Conservation (phyloP, 2,329 filamentous ascomycete species). For the Lasiodiplodia sp. region DNA sequence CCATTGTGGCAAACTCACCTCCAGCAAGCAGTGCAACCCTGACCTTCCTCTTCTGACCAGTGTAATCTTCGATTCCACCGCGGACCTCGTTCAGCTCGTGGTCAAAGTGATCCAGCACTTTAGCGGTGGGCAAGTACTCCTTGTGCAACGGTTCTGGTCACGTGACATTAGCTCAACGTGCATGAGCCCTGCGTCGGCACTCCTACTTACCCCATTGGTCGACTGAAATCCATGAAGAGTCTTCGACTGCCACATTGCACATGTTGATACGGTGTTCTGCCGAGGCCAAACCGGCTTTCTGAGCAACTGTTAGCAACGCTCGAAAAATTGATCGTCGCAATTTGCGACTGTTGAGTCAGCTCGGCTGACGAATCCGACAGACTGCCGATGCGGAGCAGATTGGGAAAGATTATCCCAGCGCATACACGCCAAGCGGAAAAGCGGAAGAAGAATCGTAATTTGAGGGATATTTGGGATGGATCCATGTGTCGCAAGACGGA, state of each 20-base stretch:
- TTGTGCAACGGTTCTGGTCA: conserved; percentile 85
- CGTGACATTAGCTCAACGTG: conserved; percentile 18
- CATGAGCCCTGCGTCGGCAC: neutral
- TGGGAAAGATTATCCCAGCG: neutral
- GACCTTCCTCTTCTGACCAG: conserved; percentile 71
- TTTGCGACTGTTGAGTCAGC: conserved; percentile 21
- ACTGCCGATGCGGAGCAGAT: conserved; percentile 18
- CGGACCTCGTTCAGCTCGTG: conserved; percentile 83
- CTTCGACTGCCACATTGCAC: conserved; percentile 82
- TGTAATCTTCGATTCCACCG: conserved; percentile 73
- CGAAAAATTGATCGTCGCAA: conserved; percentile 41
- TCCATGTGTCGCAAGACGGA: neutral
- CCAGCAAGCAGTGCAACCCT: conserved; percentile 84
- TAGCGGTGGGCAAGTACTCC: conserved; percentile 86
- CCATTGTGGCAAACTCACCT: conserved; percentile 14
- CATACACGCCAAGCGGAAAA: neutral
- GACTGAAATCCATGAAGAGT: conserved; percentile 59
- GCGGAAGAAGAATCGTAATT: neutral
- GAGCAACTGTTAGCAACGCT: conserved; percentile 69
- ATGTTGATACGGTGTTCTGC: conserved; percentile 80
- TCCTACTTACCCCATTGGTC: conserved; percentile 49
- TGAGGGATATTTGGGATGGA: neutral
- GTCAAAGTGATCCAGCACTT: conserved; percentile 90
- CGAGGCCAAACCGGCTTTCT: conserved; percentile 79
- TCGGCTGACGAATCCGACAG: neutral